These are phyloP conservation scores for Wickerhamiella azyma DNA, from an alignment of 805 yeast genomes.

Conservation along the genomic window DNA sequence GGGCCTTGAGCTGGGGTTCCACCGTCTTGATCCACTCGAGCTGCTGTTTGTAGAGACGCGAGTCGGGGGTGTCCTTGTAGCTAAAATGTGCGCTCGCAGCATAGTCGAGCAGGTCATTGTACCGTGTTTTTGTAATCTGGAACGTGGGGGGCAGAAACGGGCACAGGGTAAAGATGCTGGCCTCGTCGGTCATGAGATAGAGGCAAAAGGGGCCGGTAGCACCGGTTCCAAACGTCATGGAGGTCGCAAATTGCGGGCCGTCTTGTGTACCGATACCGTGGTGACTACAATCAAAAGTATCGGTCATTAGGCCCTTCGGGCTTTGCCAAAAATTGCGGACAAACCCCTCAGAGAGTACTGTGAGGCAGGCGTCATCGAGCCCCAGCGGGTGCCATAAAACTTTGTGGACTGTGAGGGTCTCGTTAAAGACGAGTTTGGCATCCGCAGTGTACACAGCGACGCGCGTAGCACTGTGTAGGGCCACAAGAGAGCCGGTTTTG, in stretches of 20 bases:
- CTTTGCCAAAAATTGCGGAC: conserved; percentile 7
- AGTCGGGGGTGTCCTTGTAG: conserved; percentile 26
- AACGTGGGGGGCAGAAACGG: conserved; percentile 48
- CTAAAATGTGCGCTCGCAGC: conserved; percentile 39
- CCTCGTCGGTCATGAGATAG: conserved; percentile 38
- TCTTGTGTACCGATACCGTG: conserved; percentile 8
- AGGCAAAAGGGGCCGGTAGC: conserved; percentile 37
- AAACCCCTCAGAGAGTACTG: conserved; percentile 29
- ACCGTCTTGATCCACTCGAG: conserved; percentile 9
- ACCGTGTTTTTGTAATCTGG: conserved; percentile 22
- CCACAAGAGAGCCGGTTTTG: conserved; percentile 31
- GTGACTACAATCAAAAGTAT: background rate
- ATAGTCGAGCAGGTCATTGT: conserved; percentile 43
- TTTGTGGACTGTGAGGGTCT: conserved; percentile 14
- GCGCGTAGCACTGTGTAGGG: conserved; percentile 27
- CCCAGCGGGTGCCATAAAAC: conserved; percentile 36
- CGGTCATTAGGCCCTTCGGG: conserved; percentile 22
- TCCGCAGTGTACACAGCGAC: conserved; percentile 21
- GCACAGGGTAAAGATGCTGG: conserved; percentile 45
- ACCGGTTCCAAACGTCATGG: conserved; percentile 35
- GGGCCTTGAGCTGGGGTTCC: background rate
- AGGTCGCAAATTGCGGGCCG: conserved; percentile 22
- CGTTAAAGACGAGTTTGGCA: background rate
- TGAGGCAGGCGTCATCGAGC: conserved; percentile 31
- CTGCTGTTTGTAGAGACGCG: conserved; percentile 6